Base-by-base conservation (phyloP, 106 monocot species). In the Gastrodia elata region DNA sequence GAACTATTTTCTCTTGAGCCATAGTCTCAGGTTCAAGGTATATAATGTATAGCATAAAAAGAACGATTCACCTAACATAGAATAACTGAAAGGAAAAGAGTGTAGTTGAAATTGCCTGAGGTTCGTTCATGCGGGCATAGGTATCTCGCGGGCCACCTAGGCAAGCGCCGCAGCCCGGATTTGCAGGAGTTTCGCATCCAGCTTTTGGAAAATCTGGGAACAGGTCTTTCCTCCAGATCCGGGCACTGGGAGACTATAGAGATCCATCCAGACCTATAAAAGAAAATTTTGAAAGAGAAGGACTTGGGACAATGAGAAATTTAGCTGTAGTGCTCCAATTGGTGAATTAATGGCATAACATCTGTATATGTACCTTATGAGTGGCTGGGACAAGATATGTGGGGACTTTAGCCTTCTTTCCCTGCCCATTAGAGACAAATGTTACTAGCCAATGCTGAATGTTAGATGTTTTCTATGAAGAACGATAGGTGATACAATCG, bases 311-410 rank as follows among this genome's bases (percentile, higher is more conserved):
- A 69, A 18, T 69, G 14, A 39, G 13, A 41, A 9, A 38, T 26
- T 40, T 20, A 8, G 8, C 24, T 68, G 2, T 11, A 69, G 11
- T 69, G 26, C 1, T 69, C 18, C 10, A 39, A 69, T 2, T 26
- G 42, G 22, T 46, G 15, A 71, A 72, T 15, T 28, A 25, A 32
- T 48, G 20, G 6, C 14, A 61, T 32, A n/a, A n/a, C n/a, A n/a
- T n/a, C n/a, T n/a, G n/a, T n/a, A 32, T 30, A 59, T 32, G 22
- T 76, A 94, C 93, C 93, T 94, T 94, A 55, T 94, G 93, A 24
- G 93, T 94, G 8, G 93, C 93, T 73, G 93, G 93, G 44, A 94
- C 93, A 68, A 94, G 85, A 82, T 90, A 94, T 69, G 93, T 94
- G 24, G 91, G 91, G 18, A 88, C 91, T 70, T 91, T 91, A 38